Base-by-base conservation (phyloP, 768 basidiomycete species). In the Russula ochroleuca region DNA sequence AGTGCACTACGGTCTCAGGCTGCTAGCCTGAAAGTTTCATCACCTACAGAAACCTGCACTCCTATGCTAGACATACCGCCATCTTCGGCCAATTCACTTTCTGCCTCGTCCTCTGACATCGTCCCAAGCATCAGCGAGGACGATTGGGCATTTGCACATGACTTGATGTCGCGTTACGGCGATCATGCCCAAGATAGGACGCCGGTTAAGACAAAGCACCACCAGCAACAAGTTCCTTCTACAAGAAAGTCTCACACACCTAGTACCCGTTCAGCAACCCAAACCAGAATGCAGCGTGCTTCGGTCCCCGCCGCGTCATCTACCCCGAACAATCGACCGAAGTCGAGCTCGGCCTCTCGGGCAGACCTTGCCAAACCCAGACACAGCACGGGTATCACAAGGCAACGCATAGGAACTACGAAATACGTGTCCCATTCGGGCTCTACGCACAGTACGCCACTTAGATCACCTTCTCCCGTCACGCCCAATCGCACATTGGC, bases 121-220 rank as follows among this genome's bases (percentile, higher is more conserved):
- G n/a, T 21, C 6, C 57, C 63, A 19, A 62, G 31, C 55, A 52
- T 63, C 21, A 70, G 71, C 40, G 69, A 71, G 40, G 72, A 78
- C 31, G 78, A 77, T 53, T 77, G 78, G 76, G 71, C 67, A 3
- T 76, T 77, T 50, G 65, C 75, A 19, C 68, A 69, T 35, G 77
- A 73, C 48, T 69, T 78, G 43, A 69, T 77, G 23, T 71, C 67
- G 23, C 65, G 68, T 47, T 66, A 69, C 45, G 62, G 62, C 47
- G 65, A 50, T 23, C 38, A 23, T 21, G 11, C 52, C 10, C 28
- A 56, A 17, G 43, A 47, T n/a, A 61, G 50, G 23, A 54, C 15
- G 10, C 58, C 57, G 8, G 47, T 10, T 37, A 48, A 48, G 54
- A 51, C 40, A 38, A 59, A 38, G 10, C 21, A 41, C 48, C 59